Evolutionary conservation across 2,329 filamentous ascomycete species (phyloP).

Genomic region (Diplocarpon rosae): DNA sequence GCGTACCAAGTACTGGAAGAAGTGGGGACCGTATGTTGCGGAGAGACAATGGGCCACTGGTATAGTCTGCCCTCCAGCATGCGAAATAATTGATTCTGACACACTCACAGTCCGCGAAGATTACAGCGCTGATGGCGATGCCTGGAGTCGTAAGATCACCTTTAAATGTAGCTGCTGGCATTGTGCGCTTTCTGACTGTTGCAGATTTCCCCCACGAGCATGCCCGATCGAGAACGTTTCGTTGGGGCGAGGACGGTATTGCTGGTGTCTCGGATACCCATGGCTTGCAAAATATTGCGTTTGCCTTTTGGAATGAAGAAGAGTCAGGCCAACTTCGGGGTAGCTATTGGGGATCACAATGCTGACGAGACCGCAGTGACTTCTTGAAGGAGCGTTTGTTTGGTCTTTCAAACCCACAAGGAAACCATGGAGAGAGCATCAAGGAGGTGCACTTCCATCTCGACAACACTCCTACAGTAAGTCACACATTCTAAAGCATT

Average conservation of each 20-base stretch:
- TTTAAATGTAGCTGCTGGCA: background rate
- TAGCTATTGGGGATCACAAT: background rate
- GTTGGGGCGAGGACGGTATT: conserved; percentile 96
- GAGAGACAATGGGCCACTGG: conserved; percentile 95
- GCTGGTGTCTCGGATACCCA: conserved; percentile 91
- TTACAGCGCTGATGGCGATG: conserved; percentile 81
- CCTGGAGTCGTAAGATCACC: conserved; percentile 73
- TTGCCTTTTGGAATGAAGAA: conserved; percentile 96
- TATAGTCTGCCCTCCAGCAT: conserved; percentile 28
- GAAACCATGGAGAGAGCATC: conserved; percentile 93
- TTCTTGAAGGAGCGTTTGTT: conserved; percentile 94
- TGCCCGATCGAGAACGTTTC: conserved; percentile 75
- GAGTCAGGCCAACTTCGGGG: conserved; percentile 47
- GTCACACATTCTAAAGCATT: too few relatives aligned
- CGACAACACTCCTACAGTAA: conserved; percentile 67
- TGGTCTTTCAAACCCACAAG: conserved; percentile 89
- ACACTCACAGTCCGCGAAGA: conserved; percentile 66
- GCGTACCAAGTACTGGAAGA: conserved; percentile 89
- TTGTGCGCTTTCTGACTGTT: conserved; percentile 20
- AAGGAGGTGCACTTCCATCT: conserved; percentile 96
- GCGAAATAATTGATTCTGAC: background rate
- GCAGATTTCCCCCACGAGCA: conserved; percentile 90
- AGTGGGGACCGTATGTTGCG: conserved; percentile 89
- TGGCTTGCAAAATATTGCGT: conserved; percentile 82
- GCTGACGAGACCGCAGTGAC: conserved; percentile 45